Conservation (phyloP, 768 basidiomycete genomes). For the Podaxis sp. region DNA sequence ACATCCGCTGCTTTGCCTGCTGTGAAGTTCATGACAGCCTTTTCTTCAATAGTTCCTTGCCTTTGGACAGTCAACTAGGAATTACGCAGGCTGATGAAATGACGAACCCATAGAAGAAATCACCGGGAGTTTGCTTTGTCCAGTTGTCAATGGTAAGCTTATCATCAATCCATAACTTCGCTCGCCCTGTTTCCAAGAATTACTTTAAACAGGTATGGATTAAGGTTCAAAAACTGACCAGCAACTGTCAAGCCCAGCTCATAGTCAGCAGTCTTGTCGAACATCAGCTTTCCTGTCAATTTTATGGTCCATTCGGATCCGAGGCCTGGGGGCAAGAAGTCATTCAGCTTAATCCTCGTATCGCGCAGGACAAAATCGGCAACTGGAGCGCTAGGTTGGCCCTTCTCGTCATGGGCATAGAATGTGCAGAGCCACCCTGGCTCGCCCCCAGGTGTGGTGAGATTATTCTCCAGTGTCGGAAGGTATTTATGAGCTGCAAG, state of each 20-base stretch:
- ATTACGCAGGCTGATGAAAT: neutral
- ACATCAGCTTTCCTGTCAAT: constrained; percentile 46
- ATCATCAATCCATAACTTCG: constrained; percentile 60
- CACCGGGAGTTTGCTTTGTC: constrained; percentile 62
- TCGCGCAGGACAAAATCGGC: constrained; percentile 47
- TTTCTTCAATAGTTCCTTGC: constrained; percentile 65
- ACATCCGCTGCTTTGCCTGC: constrained; percentile 47
- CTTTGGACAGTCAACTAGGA: constrained; percentile 20
- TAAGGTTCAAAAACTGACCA: constrained; percentile 27
- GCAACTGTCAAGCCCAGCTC: constrained; percentile 63
- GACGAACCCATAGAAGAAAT: constrained; percentile 64
- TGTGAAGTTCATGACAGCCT: constrained; percentile 39
- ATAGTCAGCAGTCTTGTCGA: constrained; percentile 44
- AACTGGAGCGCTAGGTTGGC: constrained; percentile 39
- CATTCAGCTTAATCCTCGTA: constrained; percentile 62
- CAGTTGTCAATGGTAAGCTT: constrained; percentile 65
- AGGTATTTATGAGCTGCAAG: constrained; percentile 59
- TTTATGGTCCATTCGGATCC: constrained; percentile 52
- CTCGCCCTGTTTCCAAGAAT: constrained; percentile 35
- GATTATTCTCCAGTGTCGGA: constrained; percentile 59
- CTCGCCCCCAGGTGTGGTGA: constrained; percentile 47
- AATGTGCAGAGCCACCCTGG: constrained; percentile 63
- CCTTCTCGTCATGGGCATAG: constrained; percentile 50
- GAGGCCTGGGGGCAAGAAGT: constrained; percentile 57
- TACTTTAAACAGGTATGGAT: neutral